Conservation (phyloP, 176 grass and related monocot species). For the Avena sativa region DNA sequence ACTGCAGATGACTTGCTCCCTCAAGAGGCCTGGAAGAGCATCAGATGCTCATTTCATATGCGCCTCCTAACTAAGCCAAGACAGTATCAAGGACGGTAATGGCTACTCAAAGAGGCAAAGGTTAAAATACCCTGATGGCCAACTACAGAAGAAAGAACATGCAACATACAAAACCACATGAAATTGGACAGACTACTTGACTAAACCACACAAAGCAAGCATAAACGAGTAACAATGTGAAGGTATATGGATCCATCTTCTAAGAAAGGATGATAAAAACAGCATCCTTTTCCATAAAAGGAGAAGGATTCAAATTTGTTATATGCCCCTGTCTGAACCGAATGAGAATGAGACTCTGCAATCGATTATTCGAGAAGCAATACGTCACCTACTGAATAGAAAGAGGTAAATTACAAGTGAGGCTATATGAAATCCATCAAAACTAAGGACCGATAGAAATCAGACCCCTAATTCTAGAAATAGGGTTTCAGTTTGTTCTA, state of each 20-base stretch:
- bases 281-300: neutral
- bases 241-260: constrained; percentile 24
- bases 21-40: constrained; percentile 44
- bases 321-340: constrained; percentile 64
- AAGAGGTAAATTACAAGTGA: neutral
- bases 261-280: constrained; percentile 1
- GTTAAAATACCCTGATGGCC: neutral
- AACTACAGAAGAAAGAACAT: neutral
- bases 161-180: neutral
- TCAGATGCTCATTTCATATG: constrained; percentile 38
- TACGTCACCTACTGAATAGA: neutral
- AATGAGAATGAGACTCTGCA: neutral
- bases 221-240: neutral
- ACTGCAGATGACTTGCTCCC: neutral
- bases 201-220: neutral
- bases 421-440: neutral
- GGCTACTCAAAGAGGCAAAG: constrained; percentile 60
- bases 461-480: neutral
- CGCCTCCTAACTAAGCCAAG: constrained; percentile 67
- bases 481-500: constrained; percentile 31
- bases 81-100: constrained; percentile 43
- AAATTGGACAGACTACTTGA: no score
- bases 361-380: constrained; percentile 21
- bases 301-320: constrained; percentile 28
- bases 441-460: neutral